A percentile compares a stretch with the other conserved stretches of the same genome.
These are phyloP conservation scores for Cutaneotrichosporon dermatis DNA, from an alignment of 1,284 basidiomycete genomes.

Conservation along the genomic window DNA sequence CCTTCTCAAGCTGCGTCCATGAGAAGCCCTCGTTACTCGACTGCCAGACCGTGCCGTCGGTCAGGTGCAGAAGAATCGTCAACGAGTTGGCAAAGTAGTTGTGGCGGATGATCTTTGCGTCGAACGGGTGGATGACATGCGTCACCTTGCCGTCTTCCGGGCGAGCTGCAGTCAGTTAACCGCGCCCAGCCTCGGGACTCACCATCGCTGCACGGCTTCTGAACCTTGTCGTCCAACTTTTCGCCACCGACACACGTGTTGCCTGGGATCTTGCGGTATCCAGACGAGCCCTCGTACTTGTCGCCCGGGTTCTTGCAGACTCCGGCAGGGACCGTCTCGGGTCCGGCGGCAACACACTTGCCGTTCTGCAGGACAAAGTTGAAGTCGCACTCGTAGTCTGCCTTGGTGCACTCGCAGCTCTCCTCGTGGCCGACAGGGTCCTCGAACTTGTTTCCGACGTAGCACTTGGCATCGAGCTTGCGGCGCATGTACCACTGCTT, in stretches of 20 bases:
- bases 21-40: constrained; percentile 90
- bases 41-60: constrained; percentile 79
- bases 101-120: constrained; percentile 65
- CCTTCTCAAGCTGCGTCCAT: constrained; percentile 66
- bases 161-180: not conserved
- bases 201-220: constrained; percentile 52
- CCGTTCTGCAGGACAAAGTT: constrained; percentile 58
- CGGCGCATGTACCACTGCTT: constrained; percentile 94
- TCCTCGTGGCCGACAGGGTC: constrained; percentile 81
- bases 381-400: constrained; percentile 78
- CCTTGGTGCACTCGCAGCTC: constrained; percentile 73
- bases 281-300: constrained; percentile 80
- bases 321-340: constrained; percentile 75
- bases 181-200: constrained; percentile 51
- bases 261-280: constrained; percentile 87
- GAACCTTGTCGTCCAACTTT: constrained; percentile 64
- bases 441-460: constrained; percentile 83
- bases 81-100: constrained; percentile 60
- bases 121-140: constrained; percentile 60
- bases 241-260: constrained; percentile 68
- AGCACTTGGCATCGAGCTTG: constrained; percentile 79
- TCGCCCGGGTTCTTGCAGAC: constrained; percentile 63
- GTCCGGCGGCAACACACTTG: constrained; percentile 73
- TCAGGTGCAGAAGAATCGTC: constrained; percentile 78
- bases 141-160: constrained; percentile 63